Base-by-base conservation (phyloP, 2,329 filamentous ascomycete genomes). In the Phialophora expanda region DNA sequence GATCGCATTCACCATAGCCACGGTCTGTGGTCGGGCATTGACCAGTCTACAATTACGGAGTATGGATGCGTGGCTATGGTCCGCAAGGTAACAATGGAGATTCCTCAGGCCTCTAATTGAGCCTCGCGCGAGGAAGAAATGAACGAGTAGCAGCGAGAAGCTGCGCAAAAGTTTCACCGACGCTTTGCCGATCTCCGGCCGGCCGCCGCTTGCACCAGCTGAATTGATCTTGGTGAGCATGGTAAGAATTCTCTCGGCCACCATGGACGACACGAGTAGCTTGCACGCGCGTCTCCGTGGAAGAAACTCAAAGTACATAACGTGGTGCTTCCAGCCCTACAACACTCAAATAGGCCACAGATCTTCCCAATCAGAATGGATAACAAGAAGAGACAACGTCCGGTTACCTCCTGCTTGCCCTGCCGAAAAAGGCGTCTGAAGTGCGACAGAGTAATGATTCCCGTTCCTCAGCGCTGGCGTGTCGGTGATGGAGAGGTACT, bases 401-500 rank as follows among this genome's bases (percentile, higher is more conserved):
- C 68, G 28, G 68, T 70, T 7, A 70, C 56, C 41, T 64, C 58
- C 48, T 70, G 68, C 46, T 56, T 70, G 4, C 59, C 56, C 2
- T 70, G 68, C 50, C 66, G 68, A n/a, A 64, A 61, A 54, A 41
- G 68, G 17, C 30, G 68, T 20, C 48, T 70, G 11, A 64, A 61
- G n/a, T 70, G 68, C 38, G 68, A 70, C 22, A 51, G 60, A 14
- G 48, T 53, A 44, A 44, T n/a, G 38, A n/a, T 4, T n/a, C 20
- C 38, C 48, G 44, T 64, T 66, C 64, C 24, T 44, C 24, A 38
- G 32, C n/a, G 28, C 41, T 22, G 41, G 17, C 8, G 32, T 12
- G 28, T 28, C 22, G 12, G 26, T 11, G 22, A 24, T 4, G 48
- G 4, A 30, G 58, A 54, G 9, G 51, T 30, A 48, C 65, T 67